A percentile compares a stretch with the other conserved stretches of the same genome.
Conservation (phyloP, 2,329 filamentous ascomycete genomes). For the Stachybotrys chartarum region DNA sequence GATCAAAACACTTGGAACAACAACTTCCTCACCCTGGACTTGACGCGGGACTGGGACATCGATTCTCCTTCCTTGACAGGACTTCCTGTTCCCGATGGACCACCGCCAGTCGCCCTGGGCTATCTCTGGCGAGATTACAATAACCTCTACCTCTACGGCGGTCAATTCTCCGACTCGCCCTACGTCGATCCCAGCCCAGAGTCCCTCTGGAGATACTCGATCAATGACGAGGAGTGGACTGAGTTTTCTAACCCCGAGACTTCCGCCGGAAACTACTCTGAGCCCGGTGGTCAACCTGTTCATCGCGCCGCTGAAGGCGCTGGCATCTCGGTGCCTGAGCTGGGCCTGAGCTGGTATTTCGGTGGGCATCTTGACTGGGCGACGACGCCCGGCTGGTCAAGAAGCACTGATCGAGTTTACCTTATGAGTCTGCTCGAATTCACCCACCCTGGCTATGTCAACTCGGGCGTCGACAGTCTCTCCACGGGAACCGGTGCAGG, state of each 20-base stretch:
- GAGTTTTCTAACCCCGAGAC: slow-evolving; percentile 56
- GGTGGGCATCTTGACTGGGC: slow-evolving; percentile 63
- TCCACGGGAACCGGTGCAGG: slow-evolving; percentile 48
- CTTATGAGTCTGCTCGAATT: slow-evolving; percentile 70
- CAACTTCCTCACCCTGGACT: slow-evolving; percentile 63
- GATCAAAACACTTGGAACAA: slow-evolving; percentile 65
- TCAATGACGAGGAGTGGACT: slow-evolving; percentile 51
- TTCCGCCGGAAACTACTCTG: slow-evolving; percentile 55
- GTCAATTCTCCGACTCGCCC: slow-evolving; percentile 62
- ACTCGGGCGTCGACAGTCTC: slow-evolving; percentile 53
- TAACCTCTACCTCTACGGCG: slow-evolving; percentile 67
- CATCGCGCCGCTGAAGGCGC: slow-evolving; percentile 69
- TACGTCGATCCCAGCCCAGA: slow-evolving; percentile 47
- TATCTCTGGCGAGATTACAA: slow-evolving; percentile 69
- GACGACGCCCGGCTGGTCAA: slow-evolving; percentile 60
- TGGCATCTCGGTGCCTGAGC: slow-evolving; percentile 59
- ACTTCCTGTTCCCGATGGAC: slow-evolving; percentile 57
- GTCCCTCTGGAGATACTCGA: slow-evolving; percentile 64
- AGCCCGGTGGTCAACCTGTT: slow-evolving; percentile 45
- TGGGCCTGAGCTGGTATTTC: slow-evolving; percentile 72
- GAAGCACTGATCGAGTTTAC: slow-evolving; percentile 56
- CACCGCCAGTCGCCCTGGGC: slow-evolving; percentile 65
- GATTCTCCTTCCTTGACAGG: slow-evolving; percentile 55
- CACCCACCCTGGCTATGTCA: slow-evolving; percentile 63
- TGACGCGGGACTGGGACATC: slow-evolving; percentile 66